Evolutionary conservation across 2,329 filamentous ascomycete genomes (phyloP).

Genomic region (Trichoderma sp.): DNA sequence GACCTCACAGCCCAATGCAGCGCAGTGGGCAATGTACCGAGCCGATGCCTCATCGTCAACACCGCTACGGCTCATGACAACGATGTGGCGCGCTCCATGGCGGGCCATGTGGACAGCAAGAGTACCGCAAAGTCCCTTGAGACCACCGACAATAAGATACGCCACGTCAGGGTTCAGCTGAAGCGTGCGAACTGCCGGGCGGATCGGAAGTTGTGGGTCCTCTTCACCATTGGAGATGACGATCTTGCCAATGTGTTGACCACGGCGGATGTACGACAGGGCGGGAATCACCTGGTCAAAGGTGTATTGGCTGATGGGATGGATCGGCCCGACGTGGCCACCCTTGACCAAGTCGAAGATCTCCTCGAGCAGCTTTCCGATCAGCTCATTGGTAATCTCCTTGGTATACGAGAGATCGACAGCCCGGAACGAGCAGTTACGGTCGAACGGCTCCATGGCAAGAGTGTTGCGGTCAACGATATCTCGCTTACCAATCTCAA

Average conservation of each 20-base stretch:
- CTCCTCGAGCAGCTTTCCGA: background rate
- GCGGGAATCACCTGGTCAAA: background rate
- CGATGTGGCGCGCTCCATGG: conserved; percentile 41
- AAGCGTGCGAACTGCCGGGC: no score
- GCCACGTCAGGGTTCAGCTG: background rate
- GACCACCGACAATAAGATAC: conserved; percentile 47
- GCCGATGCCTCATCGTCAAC: conserved; percentile 37
- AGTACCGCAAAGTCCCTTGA: conserved; percentile 43
- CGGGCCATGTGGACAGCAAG: conserved; percentile 41
- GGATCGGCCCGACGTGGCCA: background rate
- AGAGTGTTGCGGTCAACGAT: conserved; percentile 30
- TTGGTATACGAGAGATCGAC: conserved; percentile 31
- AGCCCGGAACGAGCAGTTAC: conserved; percentile 29
- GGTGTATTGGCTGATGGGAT: background rate
- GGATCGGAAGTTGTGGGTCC: no score
- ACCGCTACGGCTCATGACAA: conserved; percentile 39
- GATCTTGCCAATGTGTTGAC: conserved; percentile 27
- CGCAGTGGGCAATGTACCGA: background rate
- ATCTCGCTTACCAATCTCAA: conserved; percentile 26
- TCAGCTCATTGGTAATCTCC: conserved; percentile 16
- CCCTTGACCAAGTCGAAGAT: background rate
- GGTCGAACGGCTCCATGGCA: background rate
- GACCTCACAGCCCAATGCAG: background rate
- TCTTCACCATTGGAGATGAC: background rate
- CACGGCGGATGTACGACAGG: conserved; percentile 22